A percentile compares a stretch with the other conserved stretches of the same genome.
Conservation (phyloP, 441 rosid genomes). For the Sinapis alba region DNA sequence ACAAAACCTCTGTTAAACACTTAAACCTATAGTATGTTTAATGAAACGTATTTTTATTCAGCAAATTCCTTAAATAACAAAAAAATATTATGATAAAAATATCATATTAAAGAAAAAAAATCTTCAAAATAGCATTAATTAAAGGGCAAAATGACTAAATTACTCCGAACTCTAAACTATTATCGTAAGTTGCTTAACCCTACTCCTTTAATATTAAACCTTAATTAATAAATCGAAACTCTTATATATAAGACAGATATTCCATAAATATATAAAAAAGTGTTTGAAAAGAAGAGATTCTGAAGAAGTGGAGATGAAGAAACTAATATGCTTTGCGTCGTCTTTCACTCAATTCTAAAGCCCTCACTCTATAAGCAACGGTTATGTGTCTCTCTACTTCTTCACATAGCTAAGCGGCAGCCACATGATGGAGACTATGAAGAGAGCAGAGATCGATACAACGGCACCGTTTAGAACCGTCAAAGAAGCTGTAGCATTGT, state of each 20-base stretch:
- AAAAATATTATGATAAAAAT: neutral
- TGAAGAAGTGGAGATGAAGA: conserved; percentile 95
- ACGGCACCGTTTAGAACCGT: conserved; percentile 79
- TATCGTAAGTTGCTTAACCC: no score
- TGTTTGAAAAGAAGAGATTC: conserved; percentile 34
- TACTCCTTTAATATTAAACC: no score
- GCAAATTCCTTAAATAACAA: neutral
- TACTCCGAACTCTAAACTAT: neutral
- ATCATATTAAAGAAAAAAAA: no score
- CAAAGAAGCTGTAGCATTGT: conserved; percentile 81
- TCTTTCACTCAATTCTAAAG: conserved; percentile 22
- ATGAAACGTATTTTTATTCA: no score
- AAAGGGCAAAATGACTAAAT: neutral
- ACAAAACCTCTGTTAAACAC: neutral
- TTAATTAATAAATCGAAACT: neutral
- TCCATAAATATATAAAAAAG: neutral
- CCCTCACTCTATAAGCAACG: conserved; percentile 23
- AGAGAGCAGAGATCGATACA: conserved; percentile 82
- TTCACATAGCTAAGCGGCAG: conserved; percentile 5
- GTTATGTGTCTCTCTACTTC: conserved; percentile 15
- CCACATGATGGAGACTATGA: conserved; percentile 36
- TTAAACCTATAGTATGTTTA: no score
- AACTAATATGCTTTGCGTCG: conserved; percentile 47
- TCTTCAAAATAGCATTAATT: no score
- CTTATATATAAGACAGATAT: neutral